A percentile compares a stretch with the other conserved stretches of the same genome.
phyloP scores from a whole-genome alignment of 768 basidiomycete species.

The Russula griseocarnosa region DNA sequence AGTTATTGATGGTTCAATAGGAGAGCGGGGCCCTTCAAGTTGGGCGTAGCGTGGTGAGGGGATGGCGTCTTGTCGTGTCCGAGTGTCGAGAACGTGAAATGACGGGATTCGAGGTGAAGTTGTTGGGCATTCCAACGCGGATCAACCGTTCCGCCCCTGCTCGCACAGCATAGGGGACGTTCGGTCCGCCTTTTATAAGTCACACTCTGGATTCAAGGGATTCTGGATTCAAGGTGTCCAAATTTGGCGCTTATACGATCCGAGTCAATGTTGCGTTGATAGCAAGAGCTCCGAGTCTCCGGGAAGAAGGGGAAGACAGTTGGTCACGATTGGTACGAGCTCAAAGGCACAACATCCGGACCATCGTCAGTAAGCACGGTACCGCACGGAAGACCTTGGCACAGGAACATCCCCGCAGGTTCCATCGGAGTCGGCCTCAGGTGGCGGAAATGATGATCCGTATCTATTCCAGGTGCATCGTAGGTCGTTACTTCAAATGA shows the following conservation, averaged over 20 bases:
- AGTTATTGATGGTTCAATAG: too few species aligned
- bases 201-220: too few species aligned
- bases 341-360: slow-evolving; percentile 55
- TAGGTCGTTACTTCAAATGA: slow-evolving; percentile 75
- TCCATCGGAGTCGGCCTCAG: slow-evolving; percentile 43
- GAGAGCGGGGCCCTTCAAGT: too few species aligned
- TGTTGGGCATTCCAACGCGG: too few species aligned
- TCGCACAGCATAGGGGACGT: too few species aligned
- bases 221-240: too few species aligned
- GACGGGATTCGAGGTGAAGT: too few species aligned
- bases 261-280: slow-evolving; percentile 31
- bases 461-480: slow-evolving; percentile 90
- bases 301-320: slow-evolving; percentile 37
- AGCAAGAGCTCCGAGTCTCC: slow-evolving; percentile 36
- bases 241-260: slow-evolving; percentile 34
- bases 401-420: slow-evolving; percentile 47
- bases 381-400: slow-evolving; percentile 79
- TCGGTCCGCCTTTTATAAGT: not conserved
- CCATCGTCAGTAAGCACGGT: slow-evolving; percentile 64
- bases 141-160: too few species aligned
- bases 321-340: slow-evolving; percentile 56
- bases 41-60: too few species aligned
- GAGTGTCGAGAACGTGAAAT: too few species aligned
- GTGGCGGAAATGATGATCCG: slow-evolving; percentile 33
- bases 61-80: too few species aligned